These are phyloP conservation scores for Phytophthora nicotianae DNA, from an alignment of 352 stramenopile genomes.

Conservation along the genomic window DNA sequence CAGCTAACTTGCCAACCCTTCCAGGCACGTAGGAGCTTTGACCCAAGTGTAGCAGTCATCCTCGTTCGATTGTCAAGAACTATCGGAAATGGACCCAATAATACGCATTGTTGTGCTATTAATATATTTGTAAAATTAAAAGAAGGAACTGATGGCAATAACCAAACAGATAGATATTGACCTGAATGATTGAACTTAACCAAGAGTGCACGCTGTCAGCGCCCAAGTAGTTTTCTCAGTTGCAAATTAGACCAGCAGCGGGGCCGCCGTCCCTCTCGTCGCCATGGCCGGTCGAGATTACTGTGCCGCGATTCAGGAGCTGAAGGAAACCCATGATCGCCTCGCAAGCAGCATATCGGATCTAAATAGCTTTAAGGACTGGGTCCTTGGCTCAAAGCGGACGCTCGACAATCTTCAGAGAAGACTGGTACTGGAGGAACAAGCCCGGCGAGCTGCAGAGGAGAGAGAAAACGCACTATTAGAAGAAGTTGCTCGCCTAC, in stretches of 20 bases:
- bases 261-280: neutral
- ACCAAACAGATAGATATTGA: neutral
- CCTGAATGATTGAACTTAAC: neutral
- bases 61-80: neutral
- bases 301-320: neutral
- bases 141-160: neutral
- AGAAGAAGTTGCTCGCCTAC: constrained; percentile 1
- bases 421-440: neutral
- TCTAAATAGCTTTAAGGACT: neutral
- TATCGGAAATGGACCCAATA: too few species aligned
- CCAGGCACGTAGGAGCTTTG: constrained; percentile 7
- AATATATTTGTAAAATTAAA: too few species aligned
- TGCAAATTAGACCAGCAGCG: neutral
- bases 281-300: neutral
- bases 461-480: neutral
- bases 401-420: neutral
- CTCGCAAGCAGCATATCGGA: constrained; percentile 1
- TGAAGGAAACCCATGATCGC: neutral
- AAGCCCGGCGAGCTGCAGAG: neutral
- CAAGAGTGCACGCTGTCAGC: neutral
- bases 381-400: neutral
- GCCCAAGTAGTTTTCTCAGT: neutral
- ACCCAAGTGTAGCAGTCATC: neutral
- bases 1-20: constrained; percentile 21
- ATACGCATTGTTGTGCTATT: too few species aligned